Percentiles rank a stretch among this genome's conserved stretches.
Evolutionary conservation across 495 filamentous ascomycete genomes (phyloP).

Genomic region (Hypoxylon rickii): DNA sequence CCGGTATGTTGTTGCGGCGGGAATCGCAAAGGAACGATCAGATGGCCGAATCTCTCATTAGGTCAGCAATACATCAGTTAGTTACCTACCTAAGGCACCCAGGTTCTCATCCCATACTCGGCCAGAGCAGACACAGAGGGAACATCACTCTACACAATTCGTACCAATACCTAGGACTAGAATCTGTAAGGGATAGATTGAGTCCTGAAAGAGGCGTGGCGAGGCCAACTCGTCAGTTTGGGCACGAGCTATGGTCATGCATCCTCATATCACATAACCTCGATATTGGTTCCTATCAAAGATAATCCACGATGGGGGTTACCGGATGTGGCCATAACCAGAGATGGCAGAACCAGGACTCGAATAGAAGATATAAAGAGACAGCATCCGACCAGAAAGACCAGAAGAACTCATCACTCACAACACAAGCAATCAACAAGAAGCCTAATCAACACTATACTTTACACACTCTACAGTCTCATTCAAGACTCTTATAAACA

Average conservation of each 20-base stretch:
- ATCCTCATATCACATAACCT: constrained; percentile 1
- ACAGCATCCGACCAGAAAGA: neutral
- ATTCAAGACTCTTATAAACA: neutral
- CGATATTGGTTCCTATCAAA: constrained; percentile 9
- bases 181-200: neutral
- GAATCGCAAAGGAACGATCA: constrained; percentile 5
- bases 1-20: constrained; percentile 1
- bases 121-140: neutral
- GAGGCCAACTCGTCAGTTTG: neutral
- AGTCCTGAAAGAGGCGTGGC: constrained; percentile 1
- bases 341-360: neutral
- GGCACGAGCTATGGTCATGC: constrained; percentile 21
- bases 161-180: neutral
- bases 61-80: constrained; percentile 14
- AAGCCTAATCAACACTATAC: constrained; percentile 5
- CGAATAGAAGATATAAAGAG: neutral
- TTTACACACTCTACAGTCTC: neutral
- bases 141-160: neutral
- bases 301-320: neutral
- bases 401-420: constrained; percentile 11
- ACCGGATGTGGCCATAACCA: neutral
- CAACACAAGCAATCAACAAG: constrained; percentile 10
- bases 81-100: no score
- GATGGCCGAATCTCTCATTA: constrained; percentile 1
- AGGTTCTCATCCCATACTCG: neutral